Conservation (phyloP, 495 filamentous ascomycete species). For the Penicillium nucicola region DNA sequence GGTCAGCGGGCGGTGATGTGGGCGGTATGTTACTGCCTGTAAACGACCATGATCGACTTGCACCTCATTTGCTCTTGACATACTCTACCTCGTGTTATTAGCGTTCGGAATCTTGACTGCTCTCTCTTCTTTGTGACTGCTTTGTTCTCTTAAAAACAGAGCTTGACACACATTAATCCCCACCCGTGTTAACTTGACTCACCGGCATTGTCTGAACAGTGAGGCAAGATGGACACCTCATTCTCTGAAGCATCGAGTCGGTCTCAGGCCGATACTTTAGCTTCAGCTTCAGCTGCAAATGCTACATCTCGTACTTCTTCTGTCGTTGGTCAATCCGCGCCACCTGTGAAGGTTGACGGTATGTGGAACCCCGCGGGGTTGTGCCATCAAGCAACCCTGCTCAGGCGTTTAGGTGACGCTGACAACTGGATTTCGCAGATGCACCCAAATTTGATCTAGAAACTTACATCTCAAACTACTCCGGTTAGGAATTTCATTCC, state of each 20-base stretch:
- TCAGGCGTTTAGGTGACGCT: neutral
- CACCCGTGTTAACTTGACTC: no score
- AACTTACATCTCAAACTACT: constrained; percentile 87
- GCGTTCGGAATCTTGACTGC: neutral
- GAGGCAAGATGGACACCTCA: constrained; percentile 24
- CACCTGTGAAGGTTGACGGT: constrained; percentile 15
- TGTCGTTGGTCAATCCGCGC: no score
- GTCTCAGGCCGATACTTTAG: constrained; percentile 2
- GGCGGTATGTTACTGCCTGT: neutral
- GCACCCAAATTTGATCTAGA: constrained; percentile 91
- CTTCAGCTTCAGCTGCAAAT: neutral
- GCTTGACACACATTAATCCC: no score
- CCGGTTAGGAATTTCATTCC: constrained; percentile 50
- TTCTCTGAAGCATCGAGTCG: constrained; percentile 28
- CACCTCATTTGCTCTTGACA: neutral
- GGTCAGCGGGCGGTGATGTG: neutral
- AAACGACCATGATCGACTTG: neutral
- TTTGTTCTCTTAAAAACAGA: no score
- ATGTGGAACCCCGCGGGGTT: constrained; percentile 10
- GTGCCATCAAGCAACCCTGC: neutral
- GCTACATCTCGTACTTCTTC: neutral
- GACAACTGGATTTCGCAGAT: constrained; percentile 45
- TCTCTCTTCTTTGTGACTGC: neutral
- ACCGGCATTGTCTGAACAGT: neutral
- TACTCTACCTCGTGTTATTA: neutral